These are phyloP conservation scores for Quercus cerris DNA, from an alignment of 306 rosid species.

Conservation along the genomic window DNA sequence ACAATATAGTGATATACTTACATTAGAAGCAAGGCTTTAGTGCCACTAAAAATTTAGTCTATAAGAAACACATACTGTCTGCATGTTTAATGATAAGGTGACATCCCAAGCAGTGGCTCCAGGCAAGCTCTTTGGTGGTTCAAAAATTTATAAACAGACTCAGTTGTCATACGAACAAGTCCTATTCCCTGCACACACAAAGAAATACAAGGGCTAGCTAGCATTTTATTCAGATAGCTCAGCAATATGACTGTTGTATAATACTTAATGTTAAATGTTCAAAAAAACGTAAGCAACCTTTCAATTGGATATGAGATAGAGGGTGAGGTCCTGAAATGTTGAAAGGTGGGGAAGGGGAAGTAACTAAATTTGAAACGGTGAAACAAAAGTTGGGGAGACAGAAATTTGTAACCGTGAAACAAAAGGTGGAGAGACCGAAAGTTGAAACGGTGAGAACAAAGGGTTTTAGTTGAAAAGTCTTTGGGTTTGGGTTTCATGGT, in stretches of 20 bases:
- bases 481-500: too few species aligned
- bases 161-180: slow-evolving; percentile 75
- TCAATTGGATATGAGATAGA: background rate
- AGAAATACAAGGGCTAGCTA: background rate
- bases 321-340: too few species aligned
- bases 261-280: background rate
- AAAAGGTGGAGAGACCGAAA: too few species aligned
- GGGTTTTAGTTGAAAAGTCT: too few species aligned
- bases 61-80: background rate
- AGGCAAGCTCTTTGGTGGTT: slow-evolving; percentile 60
- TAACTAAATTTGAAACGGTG: too few species aligned
- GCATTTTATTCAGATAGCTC: slow-evolving; percentile 9
- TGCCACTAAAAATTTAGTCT: background rate
- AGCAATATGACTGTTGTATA: background rate
- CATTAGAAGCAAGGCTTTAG: background rate
- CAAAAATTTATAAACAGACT: slow-evolving; percentile 69
- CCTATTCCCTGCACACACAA: slow-evolving; percentile 56
- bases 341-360: too few species aligned
- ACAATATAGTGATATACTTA: too few species aligned
- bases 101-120: slow-evolving; percentile 71
- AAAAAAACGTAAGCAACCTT: slow-evolving; percentile 5
- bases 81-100: slow-evolving; percentile 53
- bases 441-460: too few species aligned
- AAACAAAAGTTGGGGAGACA: too few species aligned
- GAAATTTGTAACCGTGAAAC: too few species aligned